Evolutionary conservation across 2,329 filamentous ascomycete genomes (phyloP), one percentile per base, ranked within the genome.

Genomic region (Diplodia seriata): DNA sequence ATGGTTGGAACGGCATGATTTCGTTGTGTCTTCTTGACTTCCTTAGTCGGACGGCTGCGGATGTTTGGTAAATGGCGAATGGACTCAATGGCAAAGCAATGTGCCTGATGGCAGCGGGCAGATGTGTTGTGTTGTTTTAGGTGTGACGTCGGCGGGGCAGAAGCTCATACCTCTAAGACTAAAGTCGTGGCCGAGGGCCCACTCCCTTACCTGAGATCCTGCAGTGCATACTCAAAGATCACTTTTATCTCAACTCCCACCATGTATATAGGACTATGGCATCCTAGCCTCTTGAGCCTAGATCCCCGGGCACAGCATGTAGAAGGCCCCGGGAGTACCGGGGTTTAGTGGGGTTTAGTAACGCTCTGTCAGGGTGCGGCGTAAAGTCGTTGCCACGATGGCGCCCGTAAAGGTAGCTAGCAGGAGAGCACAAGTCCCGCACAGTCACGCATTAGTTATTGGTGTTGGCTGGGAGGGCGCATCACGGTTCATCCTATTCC

Each of bases 1-100:
- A 55, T 3, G 56, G 66, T 18, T 36, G 36, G 56, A 68, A 68
- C 33, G 59, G 57, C 68, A 70, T 70, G 36, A 14, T 68, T n/a
- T 26, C 12, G 31, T 14, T 43, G 40, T n/a, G 29, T 62, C 14
- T 54, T 50, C n/a, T 40, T 59, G 33, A 11, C 3, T 29, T 8
- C 2, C 6, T 59, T n/a, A 18, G 40, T 38, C 12, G 29, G 26
- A n/a, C 18, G 7, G 29, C 29, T 31, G 51, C 7, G 29, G n/a
- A n/a, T 43, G 18, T 1, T 18, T 2, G 15, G 40, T 43, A 18
- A 18, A 43, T 8, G 14, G 15, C 15, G n/a, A 8, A 18, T 7
- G 7, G n/a, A 20, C 7, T 11, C 43, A 47, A 47, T 47, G 43
- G 18, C 8, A 3, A 11, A 47, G 43, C 8, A 11, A 47, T 18